Evolutionary conservation across 495 filamentous ascomycete species (phyloP), one percentile per base, ranked within the genome.

Genomic region (Talaromyces thailandensis): DNA sequence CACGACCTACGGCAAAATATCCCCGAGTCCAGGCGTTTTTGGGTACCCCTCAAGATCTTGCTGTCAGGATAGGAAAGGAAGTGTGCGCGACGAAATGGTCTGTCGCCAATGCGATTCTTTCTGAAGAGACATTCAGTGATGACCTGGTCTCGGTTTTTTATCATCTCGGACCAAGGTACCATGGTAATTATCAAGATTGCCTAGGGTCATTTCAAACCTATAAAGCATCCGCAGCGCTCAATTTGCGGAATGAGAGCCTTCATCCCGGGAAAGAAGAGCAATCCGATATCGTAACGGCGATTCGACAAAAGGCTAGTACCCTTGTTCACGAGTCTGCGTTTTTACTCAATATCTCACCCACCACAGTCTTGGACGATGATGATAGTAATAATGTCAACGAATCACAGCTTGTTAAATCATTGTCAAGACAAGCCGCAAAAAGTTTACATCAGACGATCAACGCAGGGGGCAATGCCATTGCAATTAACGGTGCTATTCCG

Each of bases 141-240:
- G 95, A 98, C 70, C 82, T 97, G 60, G 81, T 98, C 24, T 86
- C 93, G 25, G 94, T 98, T 2, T 89, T 93, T 66, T 91, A 88
- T 71, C 89, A 92, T 59, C 85, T 98, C 16, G 93, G 94, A 1
- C 87, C 90, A 23, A 86, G 91, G 35, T 98, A 98, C 67, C 85
- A 88, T 71, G 94, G 94, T 2, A 98, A 97, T 69, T 96, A 93
- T 67, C 94, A 98, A 70, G 94, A 98, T 70, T 92, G 91, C 64
- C 80, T 98, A 23, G 94, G 94, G 9, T 93, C 93, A 16, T 96
- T 98, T 68, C 93, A 97, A 69, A 98, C 94, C 0, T 98, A 98
- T 70, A 87, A 87, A 64, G 92, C 95, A n/a, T 97, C 95, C 25
- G 93, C 94, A 18, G 85, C 89, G 26, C 76, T 98, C 26, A 93